phyloP scores from a whole-genome alignment of 2,329 filamentous ascomycete genomes.

The Passalora sequoiae region DNA sequence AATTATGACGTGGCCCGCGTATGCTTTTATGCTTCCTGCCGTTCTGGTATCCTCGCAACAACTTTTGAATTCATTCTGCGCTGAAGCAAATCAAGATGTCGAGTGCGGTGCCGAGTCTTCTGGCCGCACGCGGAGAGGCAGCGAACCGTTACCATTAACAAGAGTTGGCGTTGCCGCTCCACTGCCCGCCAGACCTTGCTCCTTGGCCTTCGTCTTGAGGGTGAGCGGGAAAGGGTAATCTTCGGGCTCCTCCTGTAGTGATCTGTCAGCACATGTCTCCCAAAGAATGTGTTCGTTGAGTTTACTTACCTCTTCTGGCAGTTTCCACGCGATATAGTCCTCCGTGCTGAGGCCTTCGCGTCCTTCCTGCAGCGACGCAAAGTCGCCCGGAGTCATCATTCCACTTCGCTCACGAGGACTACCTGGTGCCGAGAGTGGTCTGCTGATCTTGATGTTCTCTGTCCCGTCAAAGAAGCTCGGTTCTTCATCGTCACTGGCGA shows the following conservation, averaged over 20 bases:
- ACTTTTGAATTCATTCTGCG: no score
- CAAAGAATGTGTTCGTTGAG: neutral
- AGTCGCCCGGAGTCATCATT: conserved; percentile 99
- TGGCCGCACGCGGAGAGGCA: conserved; percentile 12
- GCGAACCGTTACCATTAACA: conserved; percentile 21
- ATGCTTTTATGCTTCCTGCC: neutral
- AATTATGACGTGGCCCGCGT: no score
- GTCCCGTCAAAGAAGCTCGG: conserved; percentile 87
- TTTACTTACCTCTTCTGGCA: conserved; percentile 72
- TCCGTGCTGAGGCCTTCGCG: conserved; percentile 90
- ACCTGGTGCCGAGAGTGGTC: conserved; percentile 88
- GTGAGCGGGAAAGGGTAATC: conserved; percentile 68
- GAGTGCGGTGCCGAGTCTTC: neutral
- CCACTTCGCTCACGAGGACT: conserved; percentile 85
- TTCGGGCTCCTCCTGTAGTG: conserved; percentile 68
- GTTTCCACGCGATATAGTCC: conserved; percentile 96
- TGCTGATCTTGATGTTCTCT: conserved; percentile 82
- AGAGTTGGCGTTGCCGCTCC: conserved; percentile 22
- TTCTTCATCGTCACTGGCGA: conserved; percentile 64
- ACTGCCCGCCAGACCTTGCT: conserved; percentile 10
- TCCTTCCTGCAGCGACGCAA: conserved; percentile 91
- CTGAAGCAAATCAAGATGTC: no score
- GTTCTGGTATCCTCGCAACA: neutral
- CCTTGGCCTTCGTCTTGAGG: conserved; percentile 47
- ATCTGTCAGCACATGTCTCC: conserved; percentile 5